These are phyloP conservation scores for Artomyces pyxidatus DNA, from an alignment of 768 basidiomycete genomes.

Conservation along the genomic window DNA sequence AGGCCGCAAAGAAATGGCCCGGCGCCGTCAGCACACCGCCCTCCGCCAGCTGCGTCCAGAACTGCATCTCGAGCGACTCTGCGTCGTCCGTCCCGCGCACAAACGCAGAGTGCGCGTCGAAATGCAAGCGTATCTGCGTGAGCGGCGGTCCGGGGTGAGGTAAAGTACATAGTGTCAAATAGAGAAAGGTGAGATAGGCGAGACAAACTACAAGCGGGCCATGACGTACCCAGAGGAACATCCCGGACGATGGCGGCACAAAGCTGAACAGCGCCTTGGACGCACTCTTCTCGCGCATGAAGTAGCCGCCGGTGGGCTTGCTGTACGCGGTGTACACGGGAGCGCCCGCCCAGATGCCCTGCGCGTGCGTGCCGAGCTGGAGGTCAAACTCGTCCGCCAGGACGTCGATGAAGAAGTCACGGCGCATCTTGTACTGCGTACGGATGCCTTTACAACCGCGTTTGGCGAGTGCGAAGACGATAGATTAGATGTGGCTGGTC, in stretches of 20 bases:
- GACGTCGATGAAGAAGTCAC: conserved; percentile 58
- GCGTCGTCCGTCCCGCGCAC: conserved; percentile 19
- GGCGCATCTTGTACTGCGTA: conserved; percentile 46
- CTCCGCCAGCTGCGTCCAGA: conserved; percentile 55
- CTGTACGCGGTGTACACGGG: conserved; percentile 38
- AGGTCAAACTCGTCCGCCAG: conserved; percentile 58
- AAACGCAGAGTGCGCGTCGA: conserved; percentile 46
- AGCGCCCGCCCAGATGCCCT: conserved; percentile 27
- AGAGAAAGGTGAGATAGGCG: no score
- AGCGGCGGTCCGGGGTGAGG: not conserved
- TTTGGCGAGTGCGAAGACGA: not conserved
- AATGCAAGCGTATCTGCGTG: conserved; percentile 50
- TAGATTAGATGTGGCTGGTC: no score
- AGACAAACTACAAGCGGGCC: not conserved
- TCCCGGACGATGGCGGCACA: conserved; percentile 72
- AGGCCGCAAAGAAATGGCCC: conserved; percentile 43
- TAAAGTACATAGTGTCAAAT: not conserved
- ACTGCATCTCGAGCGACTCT: conserved; percentile 43
- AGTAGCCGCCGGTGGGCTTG: conserved; percentile 12
- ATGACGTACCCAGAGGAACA: conserved; percentile 65
- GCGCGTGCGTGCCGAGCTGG: conserved; percentile 21
- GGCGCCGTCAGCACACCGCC: conserved; percentile 58
- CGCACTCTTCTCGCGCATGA: conserved; percentile 34
- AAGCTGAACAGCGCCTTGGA: conserved; percentile 47
- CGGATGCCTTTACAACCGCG: conserved; percentile 33